Evolutionary conservation across 2,329 filamentous ascomycete genomes (phyloP), one percentile per base, ranked within the genome.

Genomic region (Amesomyces nigricolor): DNA sequence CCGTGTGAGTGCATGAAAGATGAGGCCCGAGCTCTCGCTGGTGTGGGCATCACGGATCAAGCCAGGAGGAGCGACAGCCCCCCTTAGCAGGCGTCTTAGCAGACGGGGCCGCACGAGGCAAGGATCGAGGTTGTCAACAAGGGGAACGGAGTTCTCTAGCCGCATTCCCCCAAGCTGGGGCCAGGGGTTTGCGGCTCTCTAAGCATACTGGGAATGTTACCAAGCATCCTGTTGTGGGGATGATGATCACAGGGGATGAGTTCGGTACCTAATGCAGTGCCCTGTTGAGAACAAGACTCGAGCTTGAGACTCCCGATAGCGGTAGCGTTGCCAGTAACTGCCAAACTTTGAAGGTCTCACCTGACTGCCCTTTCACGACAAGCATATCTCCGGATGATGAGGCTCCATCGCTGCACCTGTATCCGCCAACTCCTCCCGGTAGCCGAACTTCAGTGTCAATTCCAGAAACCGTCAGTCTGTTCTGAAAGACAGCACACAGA

Each of bases 1-100:
- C 56, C 53, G 57, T 53, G 55, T 54, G 45, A 42, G 47, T 53
- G 62, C 62, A 65, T 65, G 61, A 65, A 22, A 47, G 56, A 61
- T 47, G 29, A 37, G 52, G 57, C 51, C 58, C 59, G 53, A 60
- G 60, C 59, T 60, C 54, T 45, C 49, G 56, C 53, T 43, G 45
- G 19, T 43, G 52, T 43, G 55, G 38, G 54, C 58, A 56, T 61
- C 64, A 60, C 53, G 61, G 61, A 62, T 61, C 47, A 49, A 51
- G 52, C 51, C 50, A 55, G 44, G 9, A 35, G 9, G 32, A 35
- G 32, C 22, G 22, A 26, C 22, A 26, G 32, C 11, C 32, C 22
- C 22, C 22, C 22, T 26, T 38, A 43, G 16, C 35, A 47, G 40
- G 49, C 29, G 11, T 40, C 35, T 26, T 14, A 22, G 56, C 22